Conservation (phyloP, 1,284 basidiomycete genomes). For the Abortiporus biennis region DNA sequence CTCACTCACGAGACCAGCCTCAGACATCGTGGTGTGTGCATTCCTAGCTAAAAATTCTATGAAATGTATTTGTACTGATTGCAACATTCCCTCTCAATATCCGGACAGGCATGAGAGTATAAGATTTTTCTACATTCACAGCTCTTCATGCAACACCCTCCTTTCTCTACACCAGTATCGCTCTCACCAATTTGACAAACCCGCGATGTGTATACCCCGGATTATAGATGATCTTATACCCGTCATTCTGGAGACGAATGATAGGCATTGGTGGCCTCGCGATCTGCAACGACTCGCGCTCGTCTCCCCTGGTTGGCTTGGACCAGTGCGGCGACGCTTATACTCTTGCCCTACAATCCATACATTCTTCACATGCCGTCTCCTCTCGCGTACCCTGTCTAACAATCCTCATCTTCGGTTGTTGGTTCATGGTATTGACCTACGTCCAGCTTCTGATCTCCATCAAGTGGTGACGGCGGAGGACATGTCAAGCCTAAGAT, state of each 20-base stretch:
- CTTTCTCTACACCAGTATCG: too few relatives aligned
- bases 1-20: too few relatives aligned
- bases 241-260: conserved; percentile 40
- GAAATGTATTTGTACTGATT: too few relatives aligned
- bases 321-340: conserved; percentile 36
- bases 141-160: too few relatives aligned
- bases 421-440: conserved; percentile 36
- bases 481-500: conserved; percentile 32
- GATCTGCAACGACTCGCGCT: conserved; percentile 41
- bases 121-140: too few relatives aligned
- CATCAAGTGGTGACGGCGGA: conserved; percentile 17
- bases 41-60: too few relatives aligned
- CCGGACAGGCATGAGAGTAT: too few relatives aligned
- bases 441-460: conserved; percentile 27
- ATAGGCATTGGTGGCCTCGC: conserved; percentile 44
- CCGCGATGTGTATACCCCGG: too few relatives aligned
- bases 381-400: conserved; percentile 36
- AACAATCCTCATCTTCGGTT: conserved; percentile 29
- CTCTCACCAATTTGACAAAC: too few relatives aligned
- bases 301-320: conserved; percentile 42
- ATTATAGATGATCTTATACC: conserved; percentile 49
- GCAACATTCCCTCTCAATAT: too few relatives aligned
- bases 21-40: too few relatives aligned
- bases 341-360: conserved; percentile 37
- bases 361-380: conserved; percentile 34